Percentiles rank a stretch among this genome's conserved stretches.
phyloP scores from a whole-genome alignment of 2,329 filamentous ascomycete genomes.

The Fusarium nelsonii region DNA sequence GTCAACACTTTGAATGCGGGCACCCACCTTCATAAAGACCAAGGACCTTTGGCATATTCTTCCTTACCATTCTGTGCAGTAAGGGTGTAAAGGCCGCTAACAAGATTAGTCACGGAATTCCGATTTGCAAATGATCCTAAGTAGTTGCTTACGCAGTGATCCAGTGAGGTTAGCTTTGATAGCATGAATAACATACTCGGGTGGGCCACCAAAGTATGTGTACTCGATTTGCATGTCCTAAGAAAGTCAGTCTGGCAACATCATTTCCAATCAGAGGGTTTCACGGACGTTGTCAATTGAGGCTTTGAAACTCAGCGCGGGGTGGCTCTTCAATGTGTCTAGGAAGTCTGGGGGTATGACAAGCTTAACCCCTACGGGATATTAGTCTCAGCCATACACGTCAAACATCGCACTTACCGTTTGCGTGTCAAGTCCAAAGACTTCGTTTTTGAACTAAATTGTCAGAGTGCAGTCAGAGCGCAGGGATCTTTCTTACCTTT shows the following conservation, averaged over 20 bases:
- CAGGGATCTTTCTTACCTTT: accelerated
- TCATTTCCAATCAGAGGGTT: accelerated
- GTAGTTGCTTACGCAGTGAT: constrained; percentile 8
- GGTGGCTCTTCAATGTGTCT: constrained; percentile 15
- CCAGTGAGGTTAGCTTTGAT: constrained; percentile 19
- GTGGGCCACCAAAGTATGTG: constrained; percentile 22
- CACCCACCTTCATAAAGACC: neutral
- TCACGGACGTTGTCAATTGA: constrained; percentile 16
- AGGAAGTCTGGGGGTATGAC: constrained; percentile 10
- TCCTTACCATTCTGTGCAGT: constrained; percentile 8
- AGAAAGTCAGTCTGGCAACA: accelerated
- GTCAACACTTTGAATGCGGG: too few relatives aligned
- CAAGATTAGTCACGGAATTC: neutral
- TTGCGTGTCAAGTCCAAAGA: constrained; percentile 23
- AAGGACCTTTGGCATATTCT: constrained; percentile 5
- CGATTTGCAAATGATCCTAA: too few relatives aligned
- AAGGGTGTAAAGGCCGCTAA: constrained; percentile 6
- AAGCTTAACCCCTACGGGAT: neutral
- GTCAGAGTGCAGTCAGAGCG: accelerated
- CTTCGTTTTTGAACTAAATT: constrained; percentile 18
- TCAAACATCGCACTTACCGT: neutral
- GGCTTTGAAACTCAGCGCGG: constrained; percentile 21
- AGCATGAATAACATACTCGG: constrained; percentile 20
- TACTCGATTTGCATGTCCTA: constrained; percentile 34
- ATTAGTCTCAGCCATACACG: accelerated